Conservation (phyloP, 768 basidiomycete genomes). For the Cystofilobasidium capitatum region DNA sequence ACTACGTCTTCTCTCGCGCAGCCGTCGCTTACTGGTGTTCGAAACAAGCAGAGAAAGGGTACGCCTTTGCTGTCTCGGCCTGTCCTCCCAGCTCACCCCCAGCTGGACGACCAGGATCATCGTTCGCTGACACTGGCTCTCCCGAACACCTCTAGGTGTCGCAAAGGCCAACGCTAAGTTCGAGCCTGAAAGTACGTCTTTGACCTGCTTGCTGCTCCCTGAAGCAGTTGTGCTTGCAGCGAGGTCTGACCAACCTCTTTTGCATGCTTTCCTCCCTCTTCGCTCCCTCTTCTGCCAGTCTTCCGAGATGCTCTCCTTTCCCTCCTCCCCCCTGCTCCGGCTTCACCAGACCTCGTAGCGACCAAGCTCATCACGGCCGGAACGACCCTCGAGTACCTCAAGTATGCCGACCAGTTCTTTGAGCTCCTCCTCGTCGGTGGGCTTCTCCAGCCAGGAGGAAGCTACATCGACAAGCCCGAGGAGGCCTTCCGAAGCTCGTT, state of each 20-base stretch:
- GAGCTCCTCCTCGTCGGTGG: constrained; percentile 93
- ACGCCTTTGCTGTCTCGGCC: background rate
- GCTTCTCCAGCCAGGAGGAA: constrained; percentile 90
- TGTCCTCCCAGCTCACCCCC: background rate
- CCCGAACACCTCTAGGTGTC: constrained; percentile 25
- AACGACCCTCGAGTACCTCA: constrained; percentile 83
- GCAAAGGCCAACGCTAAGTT: constrained; percentile 31
- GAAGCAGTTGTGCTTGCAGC: background rate
- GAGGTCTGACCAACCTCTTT: constrained; percentile 2
- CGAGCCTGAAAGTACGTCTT: constrained; percentile 28
- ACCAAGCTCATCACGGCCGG: constrained; percentile 72
- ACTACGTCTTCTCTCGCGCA: background rate
- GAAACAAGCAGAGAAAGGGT: constrained; percentile 28
- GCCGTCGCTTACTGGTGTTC: constrained; percentile 25
- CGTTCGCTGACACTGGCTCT: background rate
- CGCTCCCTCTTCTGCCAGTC: constrained; percentile 44
- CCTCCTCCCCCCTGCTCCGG: constrained; percentile 71
- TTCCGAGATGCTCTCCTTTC: constrained; percentile 90
- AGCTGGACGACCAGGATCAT: background rate
- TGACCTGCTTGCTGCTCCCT: background rate
- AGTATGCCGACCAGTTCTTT: constrained; percentile 94
- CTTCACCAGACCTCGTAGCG: constrained; percentile 52
- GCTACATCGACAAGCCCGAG: constrained; percentile 71
- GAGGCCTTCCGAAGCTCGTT: constrained; percentile 71
- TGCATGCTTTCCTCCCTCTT: background rate